Evolutionary conservation across 139 green algal genomes (phyloP), one percentile per base, ranked within the genome.

Genomic region (Chlamydomonas schloesseri): DNA sequence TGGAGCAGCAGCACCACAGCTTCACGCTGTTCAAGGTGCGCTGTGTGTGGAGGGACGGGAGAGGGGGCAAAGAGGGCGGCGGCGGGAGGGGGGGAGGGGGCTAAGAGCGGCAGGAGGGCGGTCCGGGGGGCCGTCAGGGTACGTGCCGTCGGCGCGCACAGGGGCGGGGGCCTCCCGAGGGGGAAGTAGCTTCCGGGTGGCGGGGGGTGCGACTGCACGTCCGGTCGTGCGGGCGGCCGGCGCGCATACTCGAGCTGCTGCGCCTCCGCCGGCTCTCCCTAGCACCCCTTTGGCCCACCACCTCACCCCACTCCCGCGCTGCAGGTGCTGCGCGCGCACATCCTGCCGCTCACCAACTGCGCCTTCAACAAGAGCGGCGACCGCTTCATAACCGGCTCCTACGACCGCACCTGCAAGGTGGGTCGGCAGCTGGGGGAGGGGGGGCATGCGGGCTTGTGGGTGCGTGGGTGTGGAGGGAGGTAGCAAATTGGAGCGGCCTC

Each of bases 281-380:
- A n/a, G n/a, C n/a, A n/a, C n/a, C n/a, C n/a, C n/a, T n/a, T n/a
- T n/a, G n/a, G 33, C 68, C 33, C 14, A 1, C 18, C 20, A 13
- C 68, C 33, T 17, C 33, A 15, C 33, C 5, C 33, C 33, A 34
- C 33, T 14, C 26, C 14, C 33, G 5, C 31, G 11, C 31, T 53
- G 36, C 92, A 95, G 92, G 93, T 95, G 29, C 88, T 96, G 24
- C 84, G 93, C 0, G 94, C 94, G 14, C 94, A 97, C 88, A 91
- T 96, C 34, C 87, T 97, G 55, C 94, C 94, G 5, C 87, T 97
- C 18, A 97, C 94, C 28, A 97, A 97, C 90, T 97, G 94, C 71
- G 94, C 94, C 2, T 97, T 96, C 92, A 96, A 97, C 87, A 97
- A 97, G 88, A 88, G 88, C 10, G 94, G 94, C 0, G 92, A 95